Evolutionary conservation across 2,329 filamentous ascomycete species (phyloP).

Genomic region (Fusarium subglutinans): DNA sequence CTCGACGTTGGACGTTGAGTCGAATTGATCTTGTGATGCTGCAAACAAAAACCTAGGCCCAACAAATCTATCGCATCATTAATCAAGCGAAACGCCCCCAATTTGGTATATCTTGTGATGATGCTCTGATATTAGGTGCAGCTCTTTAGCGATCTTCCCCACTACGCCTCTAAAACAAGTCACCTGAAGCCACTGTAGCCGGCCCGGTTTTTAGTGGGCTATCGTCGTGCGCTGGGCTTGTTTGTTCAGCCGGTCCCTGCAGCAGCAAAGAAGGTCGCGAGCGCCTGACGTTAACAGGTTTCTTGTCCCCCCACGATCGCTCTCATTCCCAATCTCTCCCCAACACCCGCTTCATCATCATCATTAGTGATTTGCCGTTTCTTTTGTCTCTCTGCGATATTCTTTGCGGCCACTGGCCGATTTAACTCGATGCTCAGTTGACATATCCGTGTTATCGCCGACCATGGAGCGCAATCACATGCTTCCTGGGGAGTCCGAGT

Average conservation of each 20-base stretch:
- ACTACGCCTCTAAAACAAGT: conserved; percentile 24
- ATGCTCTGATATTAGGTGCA: conserved; percentile 5
- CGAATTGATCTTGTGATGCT: conserved; percentile 28
- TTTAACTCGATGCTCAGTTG: conserved; percentile 39
- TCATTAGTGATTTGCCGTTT: not conserved
- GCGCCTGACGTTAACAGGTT: conserved; percentile 34
- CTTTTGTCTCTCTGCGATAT: not conserved
- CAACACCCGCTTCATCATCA: conserved; percentile 24
- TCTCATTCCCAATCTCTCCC: conserved; percentile 21
- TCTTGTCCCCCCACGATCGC: conserved; percentile 37
- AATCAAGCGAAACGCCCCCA: conserved; percentile 2
- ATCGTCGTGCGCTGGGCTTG: not conserved
- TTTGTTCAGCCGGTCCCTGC: conserved; percentile 41
- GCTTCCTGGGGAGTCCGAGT: conserved; percentile 46
- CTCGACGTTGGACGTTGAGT: conserved; percentile 1
- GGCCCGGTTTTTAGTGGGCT: conserved; percentile 38
- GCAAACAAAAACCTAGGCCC: not conserved
- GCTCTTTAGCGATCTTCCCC: conserved; percentile 37
- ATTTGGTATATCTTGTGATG: conserved; percentile 10
- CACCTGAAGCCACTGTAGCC: conserved; percentile 35
- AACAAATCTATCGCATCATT: conserved; percentile 11
- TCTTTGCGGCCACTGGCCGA: conserved; percentile 28
- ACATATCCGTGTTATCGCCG: conserved; percentile 43
- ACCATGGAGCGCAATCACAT: conserved; percentile 59
- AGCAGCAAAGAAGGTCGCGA: conserved; percentile 26